Evolutionary conservation across 192 early-diverging fungal genomes (phyloP).

Genomic region (Mycoemilia scoparia): DNA sequence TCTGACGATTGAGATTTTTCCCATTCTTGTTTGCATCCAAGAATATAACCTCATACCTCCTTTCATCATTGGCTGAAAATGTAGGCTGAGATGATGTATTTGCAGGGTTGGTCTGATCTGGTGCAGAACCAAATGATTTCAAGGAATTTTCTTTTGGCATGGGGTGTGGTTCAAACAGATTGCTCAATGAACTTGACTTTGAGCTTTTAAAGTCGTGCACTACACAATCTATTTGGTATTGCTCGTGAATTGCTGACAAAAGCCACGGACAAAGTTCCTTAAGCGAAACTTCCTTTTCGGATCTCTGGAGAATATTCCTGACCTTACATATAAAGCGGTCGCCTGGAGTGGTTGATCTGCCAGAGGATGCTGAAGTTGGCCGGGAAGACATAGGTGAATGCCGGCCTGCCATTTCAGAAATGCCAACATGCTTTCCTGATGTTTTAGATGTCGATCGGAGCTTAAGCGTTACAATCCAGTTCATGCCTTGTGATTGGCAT

Average conservation of each 20-base stretch:
- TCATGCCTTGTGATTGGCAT: slow-evolving; percentile 50
- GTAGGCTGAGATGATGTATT: too few species aligned
- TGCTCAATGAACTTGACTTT: too few species aligned
- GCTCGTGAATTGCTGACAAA: slow-evolving; percentile 46
- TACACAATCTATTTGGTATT: slow-evolving; percentile 35
- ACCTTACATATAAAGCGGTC: slow-evolving; percentile 35
- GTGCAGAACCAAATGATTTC: too few species aligned
- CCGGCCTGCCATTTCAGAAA: too few species aligned
- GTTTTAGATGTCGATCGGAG: slow-evolving; percentile 1
- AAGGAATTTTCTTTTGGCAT: too few species aligned
- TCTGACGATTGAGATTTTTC: slow-evolving; percentile 14
- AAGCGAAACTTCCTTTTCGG: slow-evolving; percentile 47
- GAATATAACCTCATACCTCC: slow-evolving; percentile 22
- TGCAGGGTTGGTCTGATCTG: too few species aligned
- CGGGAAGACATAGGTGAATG: too few species aligned
- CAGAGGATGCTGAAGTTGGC: not conserved
- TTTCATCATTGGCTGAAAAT: slow-evolving; percentile 33
- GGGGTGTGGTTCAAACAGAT: too few species aligned
- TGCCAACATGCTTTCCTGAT: too few species aligned
- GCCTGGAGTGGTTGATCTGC: not conserved
- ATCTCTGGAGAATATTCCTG: slow-evolving; percentile 49
- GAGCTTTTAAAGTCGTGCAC: slow-evolving; percentile 32
- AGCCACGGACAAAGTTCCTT: slow-evolving; percentile 37
- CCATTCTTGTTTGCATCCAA: slow-evolving; percentile 3
- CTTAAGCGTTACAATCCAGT: slow-evolving; percentile 65